Conservation (phyloP, 2,329 filamentous ascomycete genomes). For the Neoascochyta sp. region DNA sequence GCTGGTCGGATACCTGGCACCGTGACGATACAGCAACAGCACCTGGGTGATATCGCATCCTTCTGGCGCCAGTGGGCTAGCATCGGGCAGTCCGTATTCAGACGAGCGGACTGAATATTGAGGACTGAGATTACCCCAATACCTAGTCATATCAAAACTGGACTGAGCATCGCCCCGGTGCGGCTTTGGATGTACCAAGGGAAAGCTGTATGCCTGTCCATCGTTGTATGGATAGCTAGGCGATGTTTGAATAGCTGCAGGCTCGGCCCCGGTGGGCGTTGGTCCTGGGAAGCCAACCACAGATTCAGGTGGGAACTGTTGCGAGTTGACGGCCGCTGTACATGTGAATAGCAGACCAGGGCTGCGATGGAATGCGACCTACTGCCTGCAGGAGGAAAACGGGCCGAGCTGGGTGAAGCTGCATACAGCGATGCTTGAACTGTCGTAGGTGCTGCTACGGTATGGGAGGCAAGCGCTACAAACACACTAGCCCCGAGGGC, state of each 20-base stretch:
- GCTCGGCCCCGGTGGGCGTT: slow-evolving; percentile 28
- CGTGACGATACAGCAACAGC: slow-evolving; percentile 29
- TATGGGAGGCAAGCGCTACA: slow-evolving; percentile 9
- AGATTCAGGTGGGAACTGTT: slow-evolving; percentile 26
- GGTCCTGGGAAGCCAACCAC: slow-evolving; percentile 28
- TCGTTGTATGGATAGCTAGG: slow-evolving; percentile 29
- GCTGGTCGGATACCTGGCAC: slow-evolving; percentile 29
- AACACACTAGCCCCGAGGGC: slow-evolving; percentile 5
- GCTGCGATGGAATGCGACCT: slow-evolving; percentile 3
- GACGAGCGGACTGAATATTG: slow-evolving; percentile 28
- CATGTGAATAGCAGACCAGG: background rate
- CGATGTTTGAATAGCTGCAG: slow-evolving; percentile 27
- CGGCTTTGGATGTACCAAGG: slow-evolving; percentile 21
- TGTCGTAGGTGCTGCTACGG: slow-evolving; percentile 14
- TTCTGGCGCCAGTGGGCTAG: slow-evolving; percentile 22
- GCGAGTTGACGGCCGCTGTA: slow-evolving; percentile 21
- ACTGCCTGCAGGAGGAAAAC: slow-evolving; percentile 26
- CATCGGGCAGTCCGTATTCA: slow-evolving; percentile 27
- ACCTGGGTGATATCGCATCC: slow-evolving; percentile 28
- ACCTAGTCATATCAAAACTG: slow-evolving; percentile 26
- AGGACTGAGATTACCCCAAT: slow-evolving; percentile 31
- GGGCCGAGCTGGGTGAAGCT: slow-evolving; percentile 15
- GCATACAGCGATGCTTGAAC: slow-evolving; percentile 14
- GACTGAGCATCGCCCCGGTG: slow-evolving; percentile 15
- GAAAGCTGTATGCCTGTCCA: slow-evolving; percentile 17